Evolutionary conservation across 495 filamentous ascomycete genomes (phyloP).

Genomic region (Bacidia rubella): DNA sequence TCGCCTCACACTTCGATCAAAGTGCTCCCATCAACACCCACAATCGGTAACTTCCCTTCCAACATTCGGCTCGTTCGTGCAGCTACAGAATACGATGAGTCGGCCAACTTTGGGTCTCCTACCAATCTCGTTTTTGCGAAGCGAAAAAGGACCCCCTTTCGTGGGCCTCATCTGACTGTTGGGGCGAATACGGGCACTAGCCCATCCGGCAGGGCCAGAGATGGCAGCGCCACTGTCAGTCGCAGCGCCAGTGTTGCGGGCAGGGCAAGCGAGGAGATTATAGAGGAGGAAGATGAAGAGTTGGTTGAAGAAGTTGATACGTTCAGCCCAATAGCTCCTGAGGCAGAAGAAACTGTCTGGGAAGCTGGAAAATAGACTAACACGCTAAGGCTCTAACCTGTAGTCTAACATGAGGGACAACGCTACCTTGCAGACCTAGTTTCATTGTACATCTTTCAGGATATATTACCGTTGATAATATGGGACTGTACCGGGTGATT

Average conservation of each 20-base stretch:
- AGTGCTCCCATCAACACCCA: slow-evolving; percentile 85
- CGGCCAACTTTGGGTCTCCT: slow-evolving; percentile 28
- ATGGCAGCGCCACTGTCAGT: slow-evolving; percentile 25
- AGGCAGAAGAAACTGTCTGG: slow-evolving; percentile 39
- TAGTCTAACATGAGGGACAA: too few relatives aligned
- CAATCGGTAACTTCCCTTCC: slow-evolving; percentile 61
- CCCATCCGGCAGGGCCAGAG: slow-evolving; percentile 15
- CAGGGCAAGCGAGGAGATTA: slow-evolving; percentile 55
- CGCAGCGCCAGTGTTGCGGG: slow-evolving; percentile 40
- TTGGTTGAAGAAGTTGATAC: slow-evolving; percentile 59
- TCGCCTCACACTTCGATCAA: slow-evolving; percentile 86
- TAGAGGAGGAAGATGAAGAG: slow-evolving; percentile 61
- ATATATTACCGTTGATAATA: too few relatives aligned
- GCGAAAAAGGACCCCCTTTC: slow-evolving; percentile 77
- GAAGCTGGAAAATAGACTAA: slow-evolving; percentile 18
- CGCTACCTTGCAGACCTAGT: too few relatives aligned
- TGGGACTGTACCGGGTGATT: too few relatives aligned
- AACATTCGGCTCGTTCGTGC: slow-evolving; percentile 77
- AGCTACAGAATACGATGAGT: slow-evolving; percentile 38
- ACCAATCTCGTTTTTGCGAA: slow-evolving; percentile 77
- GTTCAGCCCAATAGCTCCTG: slow-evolving; percentile 45
- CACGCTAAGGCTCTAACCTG: too few relatives aligned
- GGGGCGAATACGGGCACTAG: slow-evolving; percentile 22
- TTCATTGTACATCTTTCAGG: too few relatives aligned
- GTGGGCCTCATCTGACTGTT: slow-evolving; percentile 63